Evolutionary conservation across 2,329 filamentous ascomycete genomes (phyloP).

Genomic region (Pleoardoris graminearum): DNA sequence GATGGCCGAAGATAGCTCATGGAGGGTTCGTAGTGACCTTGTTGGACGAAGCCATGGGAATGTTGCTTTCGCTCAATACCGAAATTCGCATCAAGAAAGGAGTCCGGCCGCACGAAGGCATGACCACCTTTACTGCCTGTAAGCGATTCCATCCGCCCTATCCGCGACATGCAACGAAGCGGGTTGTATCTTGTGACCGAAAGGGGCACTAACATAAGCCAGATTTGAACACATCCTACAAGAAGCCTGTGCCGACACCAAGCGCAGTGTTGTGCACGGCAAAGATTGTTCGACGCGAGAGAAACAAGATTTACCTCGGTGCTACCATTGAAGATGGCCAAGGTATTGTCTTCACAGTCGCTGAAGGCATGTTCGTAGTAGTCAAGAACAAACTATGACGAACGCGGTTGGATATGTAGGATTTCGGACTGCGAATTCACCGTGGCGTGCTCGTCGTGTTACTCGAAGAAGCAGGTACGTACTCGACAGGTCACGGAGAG

Average conservation of each 20-base stretch:
- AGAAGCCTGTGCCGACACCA: conserved; percentile 57
- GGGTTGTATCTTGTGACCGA: neutral
- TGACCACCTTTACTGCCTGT: conserved; percentile 42
- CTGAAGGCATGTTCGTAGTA: conserved; percentile 58
- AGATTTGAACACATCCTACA: conserved; percentile 60
- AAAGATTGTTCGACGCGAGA: conserved; percentile 52
- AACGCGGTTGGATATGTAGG: neutral
- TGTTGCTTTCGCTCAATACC: conserved; percentile 52
- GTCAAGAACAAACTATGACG: conserved; percentile 29
- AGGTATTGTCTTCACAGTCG: conserved; percentile 54
- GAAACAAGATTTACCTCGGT: conserved; percentile 58
- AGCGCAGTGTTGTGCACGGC: conserved; percentile 54
- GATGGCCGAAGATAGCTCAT: conserved; percentile 57
- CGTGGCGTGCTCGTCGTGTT: neutral
- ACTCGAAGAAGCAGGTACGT: conserved; percentile 7
- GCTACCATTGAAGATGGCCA: conserved; percentile 56
- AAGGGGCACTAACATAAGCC: conserved; percentile 15
- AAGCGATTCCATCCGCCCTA: conserved; percentile 15
- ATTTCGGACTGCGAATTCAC: neutral
- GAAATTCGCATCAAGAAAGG: conserved; percentile 23
- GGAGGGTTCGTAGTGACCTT: conserved; percentile 62
- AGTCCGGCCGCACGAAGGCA: conserved; percentile 6
- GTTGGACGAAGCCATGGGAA: conserved; percentile 63
- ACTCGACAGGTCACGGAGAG: neutral
- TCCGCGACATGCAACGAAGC: neutral